A percentile compares a stretch with the other conserved stretches of the same genome.
Conservation (phyloP, 768 basidiomycete species). For the Terana coerulea region DNA sequence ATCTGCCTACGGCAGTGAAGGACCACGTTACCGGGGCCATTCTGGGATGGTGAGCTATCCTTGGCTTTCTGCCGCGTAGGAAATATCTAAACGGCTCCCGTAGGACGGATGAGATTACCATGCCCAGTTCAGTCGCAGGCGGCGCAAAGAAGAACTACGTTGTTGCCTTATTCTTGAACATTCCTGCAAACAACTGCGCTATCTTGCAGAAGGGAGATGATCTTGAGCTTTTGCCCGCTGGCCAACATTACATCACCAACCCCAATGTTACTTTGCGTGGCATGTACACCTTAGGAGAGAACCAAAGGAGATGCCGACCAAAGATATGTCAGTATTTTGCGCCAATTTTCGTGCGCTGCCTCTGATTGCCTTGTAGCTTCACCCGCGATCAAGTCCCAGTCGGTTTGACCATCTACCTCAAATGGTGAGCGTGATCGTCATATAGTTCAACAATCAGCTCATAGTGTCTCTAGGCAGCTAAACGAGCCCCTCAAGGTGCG, state of each 20-base stretch:
- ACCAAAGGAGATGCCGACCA: conserved; percentile 86
- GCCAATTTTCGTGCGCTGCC: background rate
- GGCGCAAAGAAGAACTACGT: conserved; percentile 58
- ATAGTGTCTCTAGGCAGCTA: conserved; percentile 37
- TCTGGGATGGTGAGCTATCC: conserved; percentile 50
- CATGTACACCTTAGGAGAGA: conserved; percentile 77
- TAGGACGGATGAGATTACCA: conserved; percentile 72
- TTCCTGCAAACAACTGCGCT: conserved; percentile 85
- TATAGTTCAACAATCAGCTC: background rate
- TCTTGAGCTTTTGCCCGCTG: conserved; percentile 71
- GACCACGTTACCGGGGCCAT: conserved; percentile 58
- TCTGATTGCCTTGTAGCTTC: conserved; percentile 42
- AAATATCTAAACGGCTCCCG: background rate
- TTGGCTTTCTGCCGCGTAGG: too few species aligned
- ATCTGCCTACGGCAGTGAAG: conserved; percentile 55
- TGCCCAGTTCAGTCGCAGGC: conserved; percentile 54
- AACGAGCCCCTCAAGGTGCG: conserved; percentile 45
- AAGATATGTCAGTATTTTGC: conserved; percentile 61
- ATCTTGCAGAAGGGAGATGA: conserved; percentile 81
- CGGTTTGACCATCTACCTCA: conserved; percentile 77
- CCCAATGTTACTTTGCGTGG: conserved; percentile 81
- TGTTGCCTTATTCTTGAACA: conserved; percentile 77
- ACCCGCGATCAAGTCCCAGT: conserved; percentile 87
- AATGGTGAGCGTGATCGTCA: conserved; percentile 46
- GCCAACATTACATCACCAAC: conserved; percentile 82